These are phyloP conservation scores for Heliosperma pusillum DNA, from an alignment of 148 eudicot species.

Conservation along the genomic window DNA sequence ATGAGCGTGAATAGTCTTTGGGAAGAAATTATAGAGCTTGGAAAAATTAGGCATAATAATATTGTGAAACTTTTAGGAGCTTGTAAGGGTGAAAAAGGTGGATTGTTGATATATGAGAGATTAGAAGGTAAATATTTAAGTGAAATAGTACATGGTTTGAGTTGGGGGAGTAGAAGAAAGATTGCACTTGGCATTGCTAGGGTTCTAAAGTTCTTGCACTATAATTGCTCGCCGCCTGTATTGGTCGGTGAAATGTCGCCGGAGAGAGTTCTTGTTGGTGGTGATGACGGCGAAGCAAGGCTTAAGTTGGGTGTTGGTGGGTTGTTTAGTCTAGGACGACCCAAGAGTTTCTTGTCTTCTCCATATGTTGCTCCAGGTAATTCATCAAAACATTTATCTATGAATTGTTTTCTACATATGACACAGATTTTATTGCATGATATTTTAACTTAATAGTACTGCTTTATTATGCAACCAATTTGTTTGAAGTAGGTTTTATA, in stretches of 20 bases:
- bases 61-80: slow-evolving; percentile 47
- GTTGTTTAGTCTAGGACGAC: slow-evolving; percentile 23
- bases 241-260: slow-evolving; percentile 53
- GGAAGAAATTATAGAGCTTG: slow-evolving; percentile 35
- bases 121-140: slow-evolving; percentile 52
- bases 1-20: slow-evolving; percentile 27
- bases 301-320: slow-evolving; percentile 44
- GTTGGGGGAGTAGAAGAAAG: slow-evolving; percentile 51
- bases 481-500: neutral
- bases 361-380: slow-evolving; percentile 78
- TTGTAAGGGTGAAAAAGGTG: slow-evolving; percentile 41
- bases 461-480: too few species aligned
- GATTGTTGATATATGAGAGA: slow-evolving; percentile 49
- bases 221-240: slow-evolving; percentile 32
- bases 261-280: slow-evolving; percentile 45
- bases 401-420: neutral
- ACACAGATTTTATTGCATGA: neutral
- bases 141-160: slow-evolving; percentile 37
- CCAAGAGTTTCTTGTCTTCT: slow-evolving; percentile 46
- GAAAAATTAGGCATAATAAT: slow-evolving; percentile 54
- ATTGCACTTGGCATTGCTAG: slow-evolving; percentile 56
- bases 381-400: neutral
- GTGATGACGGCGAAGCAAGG: slow-evolving; percentile 42
- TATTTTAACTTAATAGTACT: too few species aligned
- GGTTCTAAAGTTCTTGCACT: slow-evolving; percentile 59